These are phyloP conservation scores for Pyrenopolyporus hunteri DNA, from an alignment of 495 filamentous ascomycete genomes.

Conservation along the genomic window DNA sequence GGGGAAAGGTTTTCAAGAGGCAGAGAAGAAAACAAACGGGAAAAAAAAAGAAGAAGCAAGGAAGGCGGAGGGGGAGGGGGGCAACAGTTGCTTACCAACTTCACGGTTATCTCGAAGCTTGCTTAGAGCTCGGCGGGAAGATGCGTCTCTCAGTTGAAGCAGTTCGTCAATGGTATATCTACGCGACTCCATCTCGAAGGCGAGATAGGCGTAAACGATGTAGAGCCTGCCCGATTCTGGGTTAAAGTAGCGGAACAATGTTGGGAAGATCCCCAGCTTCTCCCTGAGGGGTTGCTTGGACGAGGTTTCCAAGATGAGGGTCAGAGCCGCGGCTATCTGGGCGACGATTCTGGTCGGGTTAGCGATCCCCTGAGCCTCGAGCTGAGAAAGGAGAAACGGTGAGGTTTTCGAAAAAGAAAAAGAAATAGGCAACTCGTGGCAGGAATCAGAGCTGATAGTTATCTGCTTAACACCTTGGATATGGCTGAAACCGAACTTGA, in stretches of 20 bases:
- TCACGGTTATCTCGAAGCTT: slow-evolving; percentile 41
- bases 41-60: neutral
- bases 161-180: slow-evolving; percentile 50
- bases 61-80: neutral
- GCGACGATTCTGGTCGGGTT: slow-evolving; percentile 21
- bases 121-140: slow-evolving; percentile 3
- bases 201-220: slow-evolving; percentile 43
- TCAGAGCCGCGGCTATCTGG: slow-evolving; percentile 33
- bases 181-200: slow-evolving; percentile 42
- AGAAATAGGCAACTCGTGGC: neutral
- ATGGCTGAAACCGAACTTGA: slow-evolving; percentile 18
- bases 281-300: neutral
- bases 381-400: slow-evolving; percentile 46
- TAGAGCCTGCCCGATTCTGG: slow-evolving; percentile 27
- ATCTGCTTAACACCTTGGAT: neutral
- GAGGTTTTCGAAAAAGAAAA: neutral
- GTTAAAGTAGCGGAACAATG: slow-evolving; percentile 42
- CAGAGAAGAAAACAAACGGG: too few species aligned
- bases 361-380: slow-evolving; percentile 46
- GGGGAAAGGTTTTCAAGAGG: too few species aligned
- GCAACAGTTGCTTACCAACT: slow-evolving; percentile 39
- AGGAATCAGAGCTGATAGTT: neutral
- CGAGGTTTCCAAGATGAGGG: slow-evolving; percentile 28
- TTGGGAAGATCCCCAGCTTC: slow-evolving; percentile 22
- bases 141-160: slow-evolving; percentile 36